Evolutionary conservation across 2,329 filamentous ascomycete species (phyloP), one percentile per base, ranked within the genome.

Genomic region (Ceratocystis papillata): DNA sequence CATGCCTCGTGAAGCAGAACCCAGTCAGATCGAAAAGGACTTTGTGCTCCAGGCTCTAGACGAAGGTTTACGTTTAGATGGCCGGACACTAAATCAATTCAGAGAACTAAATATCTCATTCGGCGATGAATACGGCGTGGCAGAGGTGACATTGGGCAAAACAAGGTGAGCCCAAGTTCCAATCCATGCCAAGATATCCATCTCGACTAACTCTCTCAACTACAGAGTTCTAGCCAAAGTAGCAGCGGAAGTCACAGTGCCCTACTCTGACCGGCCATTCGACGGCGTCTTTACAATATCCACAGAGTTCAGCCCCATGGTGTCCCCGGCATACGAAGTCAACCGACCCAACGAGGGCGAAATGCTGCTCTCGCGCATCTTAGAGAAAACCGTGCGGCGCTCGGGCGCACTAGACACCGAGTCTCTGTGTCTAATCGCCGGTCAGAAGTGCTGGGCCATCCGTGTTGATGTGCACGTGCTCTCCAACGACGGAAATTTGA

Each of bases 281-380:
- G 94, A 97, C 75, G 94, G 94, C 74, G 83, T 96, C 75, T 97
- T 97, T 79, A 91, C 87, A 71, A 96, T 97, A 73, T 83, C 87
- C 65, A 89, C 92, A 65, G 94, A 97, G 75, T 84, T 99, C 72
- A 90, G 88, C 69, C 90, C 93, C 62, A 95, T 97, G 87, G 88
- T 89, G 33, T 91, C 90, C 60, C 91, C 94, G 15, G 87, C 89
- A 44, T 96, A 96, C 76, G 92, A 96, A 76, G 84, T 88, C 70
- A 90, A 89, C 75, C 84, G 90, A 65, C 88, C 88, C 61, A 92
- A 87, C 69, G 89, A 95, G 71, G 83, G 87, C 66, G 94, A 97
- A 77, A 81, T 92, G 2, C 83, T 96, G 53, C 84, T 97, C 33
- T 91, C 92, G 8, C 87, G 93, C 44, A 83, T 94, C 53, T 86